phyloP scores from a whole-genome alignment of 495 filamentous ascomycete genomes.

The Tuber microsphaerosporum region DNA sequence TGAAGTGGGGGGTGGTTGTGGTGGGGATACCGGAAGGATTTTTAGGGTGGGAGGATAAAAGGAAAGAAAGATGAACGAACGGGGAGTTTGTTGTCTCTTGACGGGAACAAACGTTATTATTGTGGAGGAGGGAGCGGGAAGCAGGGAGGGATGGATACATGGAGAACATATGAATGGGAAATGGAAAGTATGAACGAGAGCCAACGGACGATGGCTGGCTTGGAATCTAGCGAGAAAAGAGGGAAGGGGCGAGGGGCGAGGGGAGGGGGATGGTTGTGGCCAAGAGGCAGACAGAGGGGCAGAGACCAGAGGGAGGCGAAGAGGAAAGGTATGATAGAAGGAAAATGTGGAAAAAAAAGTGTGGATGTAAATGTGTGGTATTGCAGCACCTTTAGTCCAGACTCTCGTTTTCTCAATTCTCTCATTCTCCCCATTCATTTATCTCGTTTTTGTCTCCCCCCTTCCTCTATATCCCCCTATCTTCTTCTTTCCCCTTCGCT shows the following conservation, averaged over 20 bases:
- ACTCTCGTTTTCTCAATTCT: conserved; percentile 26
- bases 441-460: conserved; percentile 8
- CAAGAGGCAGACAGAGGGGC: conserved; percentile 17
- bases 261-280: conserved; percentile 31
- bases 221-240: conserved; percentile 5
- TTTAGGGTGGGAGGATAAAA: conserved; percentile 18
- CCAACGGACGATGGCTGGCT: conserved; percentile 15
- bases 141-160: conserved; percentile 34
- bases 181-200: conserved; percentile 18
- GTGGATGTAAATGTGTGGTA: conserved; percentile 6
- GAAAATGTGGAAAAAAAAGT: not conserved
- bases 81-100: conserved; percentile 37
- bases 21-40: conserved; percentile 29
- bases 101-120: conserved; percentile 36
- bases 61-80: conserved; percentile 26
- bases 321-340: conserved; percentile 8
- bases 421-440: conserved; percentile 17
- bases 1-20: conserved; percentile 34
- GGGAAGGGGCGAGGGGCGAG: conserved; percentile 11
- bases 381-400: conserved; percentile 23
- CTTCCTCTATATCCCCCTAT: conserved; percentile 1
- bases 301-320: conserved; percentile 5
- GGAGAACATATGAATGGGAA: conserved; percentile 26
- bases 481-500: not conserved
- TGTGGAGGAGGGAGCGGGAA: conserved; percentile 38